These are phyloP conservation scores for Yamadazyma dendronema DNA, from an alignment of 1,139 yeast species.

Conservation along the genomic window DNA sequence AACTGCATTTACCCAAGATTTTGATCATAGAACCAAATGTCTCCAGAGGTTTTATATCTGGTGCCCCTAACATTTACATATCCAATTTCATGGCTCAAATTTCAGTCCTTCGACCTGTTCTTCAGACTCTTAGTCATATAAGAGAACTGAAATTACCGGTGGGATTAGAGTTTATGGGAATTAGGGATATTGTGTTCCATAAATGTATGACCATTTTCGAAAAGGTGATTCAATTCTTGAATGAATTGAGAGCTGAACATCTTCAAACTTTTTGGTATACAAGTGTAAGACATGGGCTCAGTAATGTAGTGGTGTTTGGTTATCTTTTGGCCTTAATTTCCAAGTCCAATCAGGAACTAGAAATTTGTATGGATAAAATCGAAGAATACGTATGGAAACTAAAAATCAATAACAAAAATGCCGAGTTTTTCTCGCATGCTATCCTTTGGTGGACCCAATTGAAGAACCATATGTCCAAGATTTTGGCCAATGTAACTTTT, in stretches of 20 bases:
- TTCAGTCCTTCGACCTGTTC: slow-evolving; percentile 13
- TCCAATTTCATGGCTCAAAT: slow-evolving; percentile 15
- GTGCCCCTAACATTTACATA: slow-evolving; percentile 16
- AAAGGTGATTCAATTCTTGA: slow-evolving; percentile 12
- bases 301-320: slow-evolving; percentile 14
- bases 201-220: slow-evolving; percentile 13
- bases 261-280: slow-evolving; percentile 17
- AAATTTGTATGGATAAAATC: slow-evolving; percentile 11
- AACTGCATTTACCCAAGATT: slow-evolving; percentile 12
- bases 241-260: slow-evolving; percentile 15
- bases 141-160: slow-evolving; percentile 9
- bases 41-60: slow-evolving; percentile 15
- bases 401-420: slow-evolving; percentile 15
- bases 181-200: slow-evolving; percentile 14
- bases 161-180: slow-evolving; percentile 13
- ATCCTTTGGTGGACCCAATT: slow-evolving; percentile 15
- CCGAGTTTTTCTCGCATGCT: slow-evolving; percentile 15
- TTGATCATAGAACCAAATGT: slow-evolving; percentile 13
- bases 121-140: slow-evolving; percentile 8
- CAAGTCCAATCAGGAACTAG: slow-evolving; percentile 10
- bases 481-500: slow-evolving; percentile 5
- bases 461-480: slow-evolving; percentile 4
- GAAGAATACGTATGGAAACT: slow-evolving; percentile 16
- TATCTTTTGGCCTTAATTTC: slow-evolving; percentile 11
- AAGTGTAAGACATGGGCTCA: slow-evolving; percentile 15